These are phyloP conservation scores for Cercospora beticola DNA, from an alignment of 2,329 filamentous ascomycete genomes.

Conservation along the genomic window DNA sequence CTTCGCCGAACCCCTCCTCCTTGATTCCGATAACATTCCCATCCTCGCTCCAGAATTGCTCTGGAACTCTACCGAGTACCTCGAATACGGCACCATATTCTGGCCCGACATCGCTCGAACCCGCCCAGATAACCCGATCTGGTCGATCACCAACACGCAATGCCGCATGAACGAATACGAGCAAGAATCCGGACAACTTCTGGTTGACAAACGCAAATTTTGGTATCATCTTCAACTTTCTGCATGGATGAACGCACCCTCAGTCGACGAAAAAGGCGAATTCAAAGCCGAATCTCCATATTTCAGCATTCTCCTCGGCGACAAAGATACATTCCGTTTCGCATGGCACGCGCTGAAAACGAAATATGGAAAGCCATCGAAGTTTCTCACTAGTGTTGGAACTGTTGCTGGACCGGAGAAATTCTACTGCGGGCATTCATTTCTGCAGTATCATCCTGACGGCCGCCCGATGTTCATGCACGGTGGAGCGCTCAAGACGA, in stretches of 20 bases:
- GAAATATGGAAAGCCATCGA: conserved; percentile 33
- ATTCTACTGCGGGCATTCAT: conserved; percentile 39
- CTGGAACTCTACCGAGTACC: conserved; percentile 32
- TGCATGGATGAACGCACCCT: conserved; percentile 36
- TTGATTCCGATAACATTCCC: conserved; percentile 43
- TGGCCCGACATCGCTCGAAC: conserved; percentile 43
- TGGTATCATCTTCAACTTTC: conserved; percentile 43
- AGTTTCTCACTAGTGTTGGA: conserved; percentile 38
- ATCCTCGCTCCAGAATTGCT: conserved; percentile 34
- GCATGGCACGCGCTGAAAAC: conserved; percentile 41
- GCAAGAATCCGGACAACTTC: conserved; percentile 39
- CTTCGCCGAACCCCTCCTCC: conserved; percentile 39
- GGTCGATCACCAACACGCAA: conserved; percentile 41
- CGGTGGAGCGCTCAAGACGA: conserved; percentile 38
- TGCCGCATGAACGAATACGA: conserved; percentile 41
- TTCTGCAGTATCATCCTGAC: conserved; percentile 40
- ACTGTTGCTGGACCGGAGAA: conserved; percentile 18
- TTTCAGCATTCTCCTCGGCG: conserved; percentile 38
- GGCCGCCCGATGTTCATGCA: conserved; percentile 36
- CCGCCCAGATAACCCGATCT: conserved; percentile 34
- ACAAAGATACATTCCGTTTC: conserved; percentile 42
- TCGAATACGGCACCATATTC: conserved; percentile 39
- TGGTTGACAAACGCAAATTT: conserved; percentile 40
- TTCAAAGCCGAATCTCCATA: conserved; percentile 26
- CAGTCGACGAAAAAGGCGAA: conserved; percentile 11